phyloP scores from a whole-genome alignment of 2,329 filamentous ascomycete genomes.

The Diaporthe aspalathi region DNA sequence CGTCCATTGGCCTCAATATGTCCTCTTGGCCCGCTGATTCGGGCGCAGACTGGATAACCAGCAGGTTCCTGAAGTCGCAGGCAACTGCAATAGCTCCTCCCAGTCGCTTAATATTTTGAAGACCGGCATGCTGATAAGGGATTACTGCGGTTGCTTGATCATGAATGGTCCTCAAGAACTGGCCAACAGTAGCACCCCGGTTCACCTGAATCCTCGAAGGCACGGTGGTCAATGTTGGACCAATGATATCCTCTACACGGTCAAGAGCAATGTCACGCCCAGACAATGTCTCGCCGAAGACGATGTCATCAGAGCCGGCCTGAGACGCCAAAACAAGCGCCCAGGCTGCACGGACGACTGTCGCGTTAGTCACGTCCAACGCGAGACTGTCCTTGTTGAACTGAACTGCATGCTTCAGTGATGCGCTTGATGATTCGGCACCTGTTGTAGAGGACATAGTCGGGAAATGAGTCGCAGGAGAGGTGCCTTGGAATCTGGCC shows the following conservation, averaged over 20 bases:
- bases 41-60: constrained; percentile 10
- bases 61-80: constrained; percentile 13
- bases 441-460: not conserved
- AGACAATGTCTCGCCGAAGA: constrained; percentile 33
- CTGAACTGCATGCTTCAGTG: not conserved
- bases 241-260: constrained; percentile 22
- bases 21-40: not conserved
- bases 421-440: not conserved
- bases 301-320: constrained; percentile 5
- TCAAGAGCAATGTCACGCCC: constrained; percentile 22
- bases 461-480: constrained; percentile 12
- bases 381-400: not conserved
- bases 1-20: constrained; percentile 5
- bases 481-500: constrained; percentile 2
- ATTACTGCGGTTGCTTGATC: constrained; percentile 50
- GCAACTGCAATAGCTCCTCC: not conserved
- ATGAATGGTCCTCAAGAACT: not conserved
- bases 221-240: constrained; percentile 66
- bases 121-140: constrained; percentile 71
- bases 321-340: constrained; percentile 5
- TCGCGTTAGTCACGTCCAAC: not conserved
- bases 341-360: constrained; percentile 55
- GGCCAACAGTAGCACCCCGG: constrained; percentile 50
- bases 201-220: constrained; percentile 57
- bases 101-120: constrained; percentile 69